Evolutionary conservation across 495 filamentous ascomycete genomes (phyloP), one percentile per base, ranked within the genome.

Genomic region (Podospora didyma): DNA sequence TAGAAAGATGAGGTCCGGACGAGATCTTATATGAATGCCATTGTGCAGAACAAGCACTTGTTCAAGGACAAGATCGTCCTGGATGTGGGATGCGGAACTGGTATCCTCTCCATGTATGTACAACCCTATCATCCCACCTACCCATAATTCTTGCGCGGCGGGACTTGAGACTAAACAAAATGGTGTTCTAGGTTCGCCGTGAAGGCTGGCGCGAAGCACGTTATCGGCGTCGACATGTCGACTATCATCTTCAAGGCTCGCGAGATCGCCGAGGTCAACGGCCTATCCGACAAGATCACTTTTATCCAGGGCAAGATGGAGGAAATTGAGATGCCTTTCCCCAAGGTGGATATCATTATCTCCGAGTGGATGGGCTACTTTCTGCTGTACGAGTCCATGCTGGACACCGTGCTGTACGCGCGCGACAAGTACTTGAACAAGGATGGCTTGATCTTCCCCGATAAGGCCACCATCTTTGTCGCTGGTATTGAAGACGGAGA

Each of bases 1-100:
- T 69, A 96, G 90, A 97, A 96, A 88, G 94, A 98, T 80, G 95
- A 97, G 76, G 92, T 98, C 53, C 88, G 94, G 34, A 98, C 94
- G 19, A 83, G 83, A 66, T 94, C 90, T 17, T 98, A 98, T 79
- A 92, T 94, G 74, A 91, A 97, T 73, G 85, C 94, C 16, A 97
- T 98, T 67, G 89, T 96, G 66, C 90, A 90, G 48, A 92, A 96
- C 75, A 92, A 95, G 76, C 81, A 92, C 61, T 72, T 97, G 6
- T 96, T 97, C 74, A 86, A 88, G 71, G 88, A 87, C 69, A 95
- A 95, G 77, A 81, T 90, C 48, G 90, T 97, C 28, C 82, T 97
- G 41, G 92, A 97, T 70, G 90, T 97, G 44, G 92, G 92, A 49
- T 96, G 92, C 67, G 92, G 92, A 51, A 96, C 92, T 11, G 89